Conservation (phyloP, 805 yeast species). For the Candida patagonica region DNA sequence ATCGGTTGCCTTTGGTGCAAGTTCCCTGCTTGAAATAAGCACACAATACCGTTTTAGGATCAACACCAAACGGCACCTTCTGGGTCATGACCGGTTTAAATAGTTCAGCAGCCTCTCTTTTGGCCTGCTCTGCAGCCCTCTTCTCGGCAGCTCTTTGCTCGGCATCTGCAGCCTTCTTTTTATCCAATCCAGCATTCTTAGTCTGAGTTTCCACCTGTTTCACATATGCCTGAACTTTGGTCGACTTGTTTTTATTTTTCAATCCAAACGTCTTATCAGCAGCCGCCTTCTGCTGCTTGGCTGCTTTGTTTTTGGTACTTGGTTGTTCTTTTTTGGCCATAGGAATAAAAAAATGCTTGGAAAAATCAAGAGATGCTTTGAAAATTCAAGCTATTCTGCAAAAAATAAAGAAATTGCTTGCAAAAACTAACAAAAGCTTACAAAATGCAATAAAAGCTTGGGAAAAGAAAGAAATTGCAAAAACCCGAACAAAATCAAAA, state of each 20-base stretch:
- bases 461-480: no score
- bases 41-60: conserved; percentile 90
- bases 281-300: conserved; percentile 48
- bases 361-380: background rate
- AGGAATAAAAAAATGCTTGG: background rate
- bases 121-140: conserved; percentile 85
- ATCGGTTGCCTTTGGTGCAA: conserved; percentile 56
- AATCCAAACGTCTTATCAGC: conserved; percentile 92
- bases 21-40: conserved; percentile 77
- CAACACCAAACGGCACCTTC: conserved; percentile 93
- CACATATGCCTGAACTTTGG: conserved; percentile 72
- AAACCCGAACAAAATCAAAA: no score
- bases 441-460: no score
- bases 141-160: conserved; percentile 65
- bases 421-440: no score
- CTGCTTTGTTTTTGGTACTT: conserved; percentile 42
- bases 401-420: no score
- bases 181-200: conserved; percentile 41
- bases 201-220: conserved; percentile 60
- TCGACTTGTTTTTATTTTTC: conserved; percentile 89
- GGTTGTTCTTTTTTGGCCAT: conserved; percentile 40
- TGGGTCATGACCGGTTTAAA: conserved; percentile 60
- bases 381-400: no score
- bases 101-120: conserved; percentile 73
- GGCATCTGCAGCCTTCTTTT: conserved; percentile 67